Percentiles rank a stretch among this genome's conserved stretches.
phyloP scores from a whole-genome alignment of 352 stramenopile species.

The Pseudoperonospora humuli region DNA sequence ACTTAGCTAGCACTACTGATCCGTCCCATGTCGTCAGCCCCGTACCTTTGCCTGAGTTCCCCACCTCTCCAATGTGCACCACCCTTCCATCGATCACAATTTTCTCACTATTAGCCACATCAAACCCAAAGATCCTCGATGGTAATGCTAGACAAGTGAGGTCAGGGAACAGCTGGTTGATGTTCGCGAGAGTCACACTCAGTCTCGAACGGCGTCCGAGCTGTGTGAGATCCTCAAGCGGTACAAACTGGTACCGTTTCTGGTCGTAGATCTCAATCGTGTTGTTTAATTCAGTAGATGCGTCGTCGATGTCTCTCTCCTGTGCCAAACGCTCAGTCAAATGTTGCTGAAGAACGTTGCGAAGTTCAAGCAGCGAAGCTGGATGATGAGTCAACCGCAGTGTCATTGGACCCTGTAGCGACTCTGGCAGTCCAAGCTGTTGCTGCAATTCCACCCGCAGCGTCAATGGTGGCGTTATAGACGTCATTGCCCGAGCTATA shows the following conservation, averaged over 20 bases:
- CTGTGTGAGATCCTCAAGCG: slow-evolving; percentile 23
- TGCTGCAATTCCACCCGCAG: slow-evolving; percentile 36
- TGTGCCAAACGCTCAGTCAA: slow-evolving; percentile 11
- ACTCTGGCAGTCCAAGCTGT: slow-evolving; percentile 12
- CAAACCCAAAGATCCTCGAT: slow-evolving; percentile 45
- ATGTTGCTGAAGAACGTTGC: slow-evolving; percentile 13
- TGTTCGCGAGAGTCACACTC: slow-evolving; percentile 28
- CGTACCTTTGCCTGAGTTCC: slow-evolving; percentile 80
- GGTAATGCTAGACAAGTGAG: slow-evolving; percentile 40
- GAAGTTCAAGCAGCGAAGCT: slow-evolving; percentile 16
- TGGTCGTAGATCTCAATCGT: slow-evolving; percentile 36
- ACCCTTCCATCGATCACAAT: slow-evolving; percentile 50
- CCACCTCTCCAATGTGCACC: slow-evolving; percentile 54
- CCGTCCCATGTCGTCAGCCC: slow-evolving; percentile 89
- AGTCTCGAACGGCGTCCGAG: slow-evolving; percentile 27
- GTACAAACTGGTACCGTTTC: slow-evolving; percentile 25
- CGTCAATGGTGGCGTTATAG: slow-evolving; percentile 5
- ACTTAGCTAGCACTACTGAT: slow-evolving; percentile 87
- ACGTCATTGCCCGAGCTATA: slow-evolving; percentile 8
- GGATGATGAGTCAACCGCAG: slow-evolving; percentile 15
- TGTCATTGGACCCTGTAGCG: slow-evolving; percentile 19
- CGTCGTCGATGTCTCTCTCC: neutral
- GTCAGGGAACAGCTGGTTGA: slow-evolving; percentile 12
- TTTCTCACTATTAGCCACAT: slow-evolving; percentile 20
- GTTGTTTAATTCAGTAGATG: slow-evolving; percentile 11